These are phyloP conservation scores for Pholiota molesta DNA, from an alignment of 768 basidiomycete species.

Conservation along the genomic window DNA sequence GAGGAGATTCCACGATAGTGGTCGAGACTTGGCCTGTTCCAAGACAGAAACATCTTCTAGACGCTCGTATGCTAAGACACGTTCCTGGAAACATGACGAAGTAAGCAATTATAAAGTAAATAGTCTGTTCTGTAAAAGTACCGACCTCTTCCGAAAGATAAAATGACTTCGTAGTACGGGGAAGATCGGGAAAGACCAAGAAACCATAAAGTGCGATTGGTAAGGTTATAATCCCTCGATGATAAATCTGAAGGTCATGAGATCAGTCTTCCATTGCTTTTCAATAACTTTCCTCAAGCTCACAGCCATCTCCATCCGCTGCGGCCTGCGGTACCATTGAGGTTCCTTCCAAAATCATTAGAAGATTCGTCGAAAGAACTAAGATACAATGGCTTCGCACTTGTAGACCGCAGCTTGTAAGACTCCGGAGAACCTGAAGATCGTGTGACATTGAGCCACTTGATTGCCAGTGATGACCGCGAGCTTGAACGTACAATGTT, in stretches of 20 bases:
- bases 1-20: conserved; percentile 49
- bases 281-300: conserved; percentile 18
- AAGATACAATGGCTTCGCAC: conserved; percentile 29
- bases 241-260: conserved; percentile 49
- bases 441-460: background rate
- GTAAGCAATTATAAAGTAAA: background rate
- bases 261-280: background rate
- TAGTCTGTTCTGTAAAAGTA: background rate
- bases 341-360: conserved; percentile 39
- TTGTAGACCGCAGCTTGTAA: conserved; percentile 67
- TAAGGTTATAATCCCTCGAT: conserved; percentile 73
- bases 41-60: conserved; percentile 34
- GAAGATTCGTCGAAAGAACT: conserved; percentile 1
- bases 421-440: conserved; percentile 60
- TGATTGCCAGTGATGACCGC: background rate
- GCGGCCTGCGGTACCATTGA: conserved; percentile 53
- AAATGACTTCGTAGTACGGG: conserved; percentile 62
- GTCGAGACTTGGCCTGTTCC: conserved; percentile 42
- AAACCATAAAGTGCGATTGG: conserved; percentile 76
- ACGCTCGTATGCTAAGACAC: conserved; percentile 52
- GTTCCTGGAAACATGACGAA: conserved; percentile 46
- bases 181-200: conserved; percentile 72
- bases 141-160: conserved; percentile 62
- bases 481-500: conserved; percentile 49
- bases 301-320: conserved; percentile 75